phyloP scores from a whole-genome alignment of 2,329 filamentous ascomycete species.

The Didymella keratinophila region DNA sequence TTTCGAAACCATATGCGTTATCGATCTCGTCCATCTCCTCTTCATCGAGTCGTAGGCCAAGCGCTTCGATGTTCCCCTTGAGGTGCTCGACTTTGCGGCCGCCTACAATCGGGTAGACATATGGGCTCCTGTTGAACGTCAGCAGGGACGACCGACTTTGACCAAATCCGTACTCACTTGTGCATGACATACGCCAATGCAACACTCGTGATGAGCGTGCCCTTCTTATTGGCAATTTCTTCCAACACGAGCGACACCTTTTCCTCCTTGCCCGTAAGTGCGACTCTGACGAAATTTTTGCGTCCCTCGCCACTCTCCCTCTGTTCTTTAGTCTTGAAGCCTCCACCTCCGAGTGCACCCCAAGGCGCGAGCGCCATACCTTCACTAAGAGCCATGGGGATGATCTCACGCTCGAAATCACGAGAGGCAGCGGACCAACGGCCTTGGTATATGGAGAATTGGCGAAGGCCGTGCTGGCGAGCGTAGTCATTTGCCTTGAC shows the following conservation, averaged over 20 bases:
- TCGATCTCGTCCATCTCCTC: slow-evolving; percentile 74
- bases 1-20: slow-evolving; percentile 65
- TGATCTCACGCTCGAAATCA: slow-evolving; percentile 74
- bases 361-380: slow-evolving; percentile 69
- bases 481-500: slow-evolving; percentile 44
- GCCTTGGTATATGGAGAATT: slow-evolving; percentile 68
- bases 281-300: slow-evolving; percentile 47
- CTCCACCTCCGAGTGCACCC: slow-evolving; percentile 61
- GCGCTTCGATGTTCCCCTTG: slow-evolving; percentile 72
- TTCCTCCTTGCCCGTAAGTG: slow-evolving; percentile 56
- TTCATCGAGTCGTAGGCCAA: slow-evolving; percentile 65
- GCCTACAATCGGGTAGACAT: slow-evolving; percentile 77
- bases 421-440: slow-evolving; percentile 67
- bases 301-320: slow-evolving; percentile 36
- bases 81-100: slow-evolving; percentile 74
- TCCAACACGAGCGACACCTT: slow-evolving; percentile 66
- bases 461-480: slow-evolving; percentile 50
- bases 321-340: slow-evolving; percentile 48
- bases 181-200: slow-evolving; percentile 77
- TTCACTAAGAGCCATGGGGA: slow-evolving; percentile 69
- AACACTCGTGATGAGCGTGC: slow-evolving; percentile 64
- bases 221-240: slow-evolving; percentile 65
- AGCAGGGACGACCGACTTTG: not conserved
- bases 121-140: slow-evolving; percentile 53
- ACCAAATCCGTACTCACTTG: slow-evolving; percentile 54